phyloP scores from a whole-genome alignment of 306 rosid species.

The Ammopiptanthus mongolicus region DNA sequence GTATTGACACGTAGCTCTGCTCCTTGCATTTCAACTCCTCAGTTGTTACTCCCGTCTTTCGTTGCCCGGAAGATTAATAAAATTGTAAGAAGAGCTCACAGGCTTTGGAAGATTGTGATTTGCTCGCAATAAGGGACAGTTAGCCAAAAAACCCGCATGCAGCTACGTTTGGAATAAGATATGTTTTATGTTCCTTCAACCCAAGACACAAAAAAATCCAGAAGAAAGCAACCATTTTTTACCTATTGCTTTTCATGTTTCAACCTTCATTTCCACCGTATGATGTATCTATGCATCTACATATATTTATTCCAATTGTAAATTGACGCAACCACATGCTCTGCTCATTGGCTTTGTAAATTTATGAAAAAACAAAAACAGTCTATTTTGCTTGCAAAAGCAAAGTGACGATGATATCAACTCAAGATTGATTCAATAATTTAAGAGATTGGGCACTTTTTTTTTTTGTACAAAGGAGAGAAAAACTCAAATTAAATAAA shows the following conservation, averaged over 20 bases:
- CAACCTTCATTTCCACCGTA: background rate
- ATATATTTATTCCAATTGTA: background rate
- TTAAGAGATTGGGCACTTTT: background rate
- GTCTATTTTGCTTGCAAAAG: background rate
- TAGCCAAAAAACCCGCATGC: background rate
- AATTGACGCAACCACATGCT: background rate
- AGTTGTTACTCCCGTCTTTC: constrained; percentile 32
- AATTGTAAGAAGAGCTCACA: constrained; percentile 53
- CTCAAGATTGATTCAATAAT: background rate
- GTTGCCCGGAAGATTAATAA: constrained; percentile 39
- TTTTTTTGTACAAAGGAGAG: too few species aligned
- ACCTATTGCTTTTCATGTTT: background rate
- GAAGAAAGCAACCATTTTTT: background rate
- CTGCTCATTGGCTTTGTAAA: background rate
- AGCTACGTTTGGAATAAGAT: background rate
- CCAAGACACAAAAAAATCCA: too few species aligned
- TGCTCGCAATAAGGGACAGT: constrained; percentile 41
- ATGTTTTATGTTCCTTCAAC: background rate
- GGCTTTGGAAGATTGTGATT: constrained; percentile 62
- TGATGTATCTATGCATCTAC: background rate
- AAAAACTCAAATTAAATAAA: too few species aligned
- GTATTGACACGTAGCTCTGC: constrained; percentile 19
- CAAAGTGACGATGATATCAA: background rate
- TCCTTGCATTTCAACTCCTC: constrained; percentile 27
- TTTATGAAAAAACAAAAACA: too few species aligned